Conservation (phyloP, 495 filamentous ascomycete genomes). For the Peziza echinospora region DNA sequence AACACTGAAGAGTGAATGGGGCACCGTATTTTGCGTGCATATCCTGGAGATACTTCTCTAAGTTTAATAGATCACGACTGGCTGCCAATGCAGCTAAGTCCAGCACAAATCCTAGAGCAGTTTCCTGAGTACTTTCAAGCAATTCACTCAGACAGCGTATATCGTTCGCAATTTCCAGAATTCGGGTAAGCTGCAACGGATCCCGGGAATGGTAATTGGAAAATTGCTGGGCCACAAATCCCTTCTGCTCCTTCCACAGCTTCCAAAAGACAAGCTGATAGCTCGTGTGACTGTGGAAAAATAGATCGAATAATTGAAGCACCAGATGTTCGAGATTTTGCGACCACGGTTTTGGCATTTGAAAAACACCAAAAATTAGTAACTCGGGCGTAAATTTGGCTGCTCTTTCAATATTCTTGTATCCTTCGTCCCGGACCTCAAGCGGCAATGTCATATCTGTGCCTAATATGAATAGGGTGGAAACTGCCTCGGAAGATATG, state of each 20-base stretch:
- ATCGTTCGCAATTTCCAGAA: constrained; percentile 39
- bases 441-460: constrained; percentile 32
- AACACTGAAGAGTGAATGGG: constrained; percentile 17
- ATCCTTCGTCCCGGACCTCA: constrained; percentile 13
- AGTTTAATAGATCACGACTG: constrained; percentile 52
- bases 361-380: constrained; percentile 18
- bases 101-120: constrained; percentile 42
- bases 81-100: constrained; percentile 83
- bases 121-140: constrained; percentile 6
- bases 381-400: constrained; percentile 19
- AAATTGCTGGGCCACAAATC: constrained; percentile 59
- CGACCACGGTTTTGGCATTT: constrained; percentile 42
- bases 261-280: constrained; percentile 71
- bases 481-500: constrained; percentile 68
- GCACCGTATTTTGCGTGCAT: constrained; percentile 18
- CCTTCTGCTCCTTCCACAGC: constrained; percentile 67
- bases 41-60: constrained; percentile 55
- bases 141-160: constrained; percentile 18
- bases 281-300: constrained; percentile 40
- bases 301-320: constrained; percentile 37
- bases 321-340: constrained; percentile 40
- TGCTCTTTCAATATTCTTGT: constrained; percentile 17
- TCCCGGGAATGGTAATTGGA: constrained; percentile 57
- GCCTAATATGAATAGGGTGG: constrained; percentile 57
- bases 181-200: constrained; percentile 49